Evolutionary conservation across 768 basidiomycete species (phyloP), one percentile per base, ranked within the genome.

Genomic region (Hygrophorus russula): DNA sequence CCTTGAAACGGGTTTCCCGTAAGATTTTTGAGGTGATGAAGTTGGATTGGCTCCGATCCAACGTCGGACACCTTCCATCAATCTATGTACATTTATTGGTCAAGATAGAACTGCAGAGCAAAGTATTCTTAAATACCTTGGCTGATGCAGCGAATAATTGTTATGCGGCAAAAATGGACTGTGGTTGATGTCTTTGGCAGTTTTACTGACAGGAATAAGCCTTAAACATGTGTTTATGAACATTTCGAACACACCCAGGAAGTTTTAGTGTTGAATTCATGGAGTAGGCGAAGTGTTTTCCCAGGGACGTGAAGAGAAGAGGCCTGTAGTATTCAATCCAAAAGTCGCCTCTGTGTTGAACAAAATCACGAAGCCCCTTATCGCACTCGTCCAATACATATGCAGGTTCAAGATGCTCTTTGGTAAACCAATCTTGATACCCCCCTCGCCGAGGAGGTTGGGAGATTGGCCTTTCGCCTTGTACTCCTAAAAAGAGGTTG

Each of bases 291-390:
- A 92, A 92, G 55, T 91, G 89, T 56, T 89, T 86, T 13, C 81
- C 83, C 41, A 93, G 62, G 4, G 81, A 80, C 0, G 91, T 93
- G 62, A 90, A 90, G 39, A 90, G 57, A 43, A 80, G 59, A 8
- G 91, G 90, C 5, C 87, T 69, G 53, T 94, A 94, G 62, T 92
- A 92, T 57, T 89, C 86, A 2, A 80, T 71, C 89, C 88, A 92
- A 55, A 82, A 91, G 49, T 89, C 87, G 15, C 76, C 78, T 45
- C 68, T 70, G 10, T 60, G 61, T 31, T 68, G 68, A 18, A 79
- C 74, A 54, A 85, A 83, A 11, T 73, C 65, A 14, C 69, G 55
- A 34, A 96, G 65, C 8, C 76, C 73, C 6, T 66, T 56, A 41
- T 76, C 70, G 51, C 83, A 88, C 43, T 82, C 78, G 5, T 75